Evolutionary conservation across 169 alveolate genomes (phyloP).

Genomic region (Eimeria sp.): DNA sequence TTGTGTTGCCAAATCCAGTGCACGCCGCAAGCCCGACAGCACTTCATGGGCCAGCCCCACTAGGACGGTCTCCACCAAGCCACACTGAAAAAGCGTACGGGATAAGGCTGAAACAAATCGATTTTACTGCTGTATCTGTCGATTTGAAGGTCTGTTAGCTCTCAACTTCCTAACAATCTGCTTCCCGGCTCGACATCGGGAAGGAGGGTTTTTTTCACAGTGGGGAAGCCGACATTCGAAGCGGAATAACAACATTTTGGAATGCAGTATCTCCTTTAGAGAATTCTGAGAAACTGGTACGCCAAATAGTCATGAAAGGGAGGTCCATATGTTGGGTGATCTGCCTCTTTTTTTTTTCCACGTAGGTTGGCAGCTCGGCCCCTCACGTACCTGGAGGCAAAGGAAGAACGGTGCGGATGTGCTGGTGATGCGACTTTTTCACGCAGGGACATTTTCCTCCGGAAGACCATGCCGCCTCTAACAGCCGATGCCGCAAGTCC

Average conservation of each 20-base stretch:
- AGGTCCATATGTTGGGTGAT: neutral
- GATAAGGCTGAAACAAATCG: neutral
- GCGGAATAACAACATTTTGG: neutral
- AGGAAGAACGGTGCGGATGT: neutral
- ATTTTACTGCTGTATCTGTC: neutral
- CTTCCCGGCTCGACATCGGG: neutral
- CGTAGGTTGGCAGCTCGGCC: neutral
- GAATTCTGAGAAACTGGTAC: neutral
- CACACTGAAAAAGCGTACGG: neutral
- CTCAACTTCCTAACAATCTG: neutral
- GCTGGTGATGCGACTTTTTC: neutral
- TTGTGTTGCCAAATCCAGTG: neutral
- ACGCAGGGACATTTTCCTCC: neutral
- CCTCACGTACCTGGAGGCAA: neutral
- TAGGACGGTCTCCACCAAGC: neutral
- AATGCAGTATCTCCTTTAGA: neutral
- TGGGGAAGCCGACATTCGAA: conserved; percentile 11
- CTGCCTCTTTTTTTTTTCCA: neutral
- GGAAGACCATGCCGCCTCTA: conserved; percentile 42
- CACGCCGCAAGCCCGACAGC: conserved; percentile 23
- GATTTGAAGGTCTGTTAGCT: neutral
- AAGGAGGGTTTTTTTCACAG: neutral
- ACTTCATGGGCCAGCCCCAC: conserved; percentile 53
- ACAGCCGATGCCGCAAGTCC: conserved; percentile 21
- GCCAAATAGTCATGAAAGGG: neutral